Percentiles rank a stretch among this genome's conserved stretches.
phyloP scores from a whole-genome alignment of 345 rosid species.

The Melaleuca alternifolia region DNA sequence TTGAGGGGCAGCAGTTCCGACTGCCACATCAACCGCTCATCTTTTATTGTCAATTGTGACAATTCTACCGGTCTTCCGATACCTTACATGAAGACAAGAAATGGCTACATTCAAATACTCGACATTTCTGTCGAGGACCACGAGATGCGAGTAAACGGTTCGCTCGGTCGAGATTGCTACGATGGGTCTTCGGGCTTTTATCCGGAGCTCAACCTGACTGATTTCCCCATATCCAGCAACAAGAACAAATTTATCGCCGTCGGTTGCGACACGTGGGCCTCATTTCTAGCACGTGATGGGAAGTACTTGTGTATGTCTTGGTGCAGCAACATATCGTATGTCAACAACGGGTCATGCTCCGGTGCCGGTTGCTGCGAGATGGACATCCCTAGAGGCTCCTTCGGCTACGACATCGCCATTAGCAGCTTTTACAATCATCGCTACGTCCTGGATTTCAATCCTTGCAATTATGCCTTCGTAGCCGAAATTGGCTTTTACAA shows the following conservation, averaged over 20 bases:
- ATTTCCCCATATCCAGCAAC: not conserved
- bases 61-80: too few relatives aligned
- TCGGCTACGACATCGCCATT: not conserved
- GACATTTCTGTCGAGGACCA: too few relatives aligned
- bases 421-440: not conserved
- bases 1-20: too few relatives aligned
- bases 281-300: too few relatives aligned
- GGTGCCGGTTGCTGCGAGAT: conserved; percentile 13
- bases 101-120: too few relatives aligned
- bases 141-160: too few relatives aligned
- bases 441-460: not conserved
- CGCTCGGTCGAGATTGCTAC: too few relatives aligned
- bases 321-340: not conserved
- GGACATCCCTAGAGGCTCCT: not conserved
- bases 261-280: not conserved
- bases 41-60: too few relatives aligned
- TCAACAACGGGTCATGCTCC: not conserved
- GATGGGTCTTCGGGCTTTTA: not conserved
- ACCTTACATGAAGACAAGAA: too few relatives aligned
- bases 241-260: not conserved
- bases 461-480: conserved; percentile 21
- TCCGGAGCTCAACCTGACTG: not conserved
- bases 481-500: not conserved
- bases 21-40: too few relatives aligned
- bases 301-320: not conserved